Evolutionary conservation across 2,329 filamentous ascomycete species (phyloP), one percentile per base, ranked within the genome.

Genomic region (Conoideocrella luteorostrata): DNA sequence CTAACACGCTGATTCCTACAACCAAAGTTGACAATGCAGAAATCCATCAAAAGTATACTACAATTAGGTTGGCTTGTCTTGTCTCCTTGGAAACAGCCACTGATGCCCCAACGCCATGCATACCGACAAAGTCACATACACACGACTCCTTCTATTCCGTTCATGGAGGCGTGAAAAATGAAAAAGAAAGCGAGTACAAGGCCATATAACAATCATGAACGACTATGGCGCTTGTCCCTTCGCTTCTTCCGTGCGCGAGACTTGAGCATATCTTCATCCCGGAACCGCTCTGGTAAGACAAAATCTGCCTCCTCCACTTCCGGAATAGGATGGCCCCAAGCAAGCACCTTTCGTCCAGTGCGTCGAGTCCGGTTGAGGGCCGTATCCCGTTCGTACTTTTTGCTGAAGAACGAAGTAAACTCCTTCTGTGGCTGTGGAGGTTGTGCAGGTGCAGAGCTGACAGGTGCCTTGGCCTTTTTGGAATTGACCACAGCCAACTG

Each of bases 391-490:
- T 91, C 75, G 57, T 94, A 82, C 20, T 77, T 80, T 65, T 93
- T 89, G 15, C 75, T 64, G 60, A 89, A 97, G 67, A 96, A 96
- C 0, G 88, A 95, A n/a, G 72, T 84, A 58, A 96, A 89, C 29
- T 86, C 84, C 46, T 73, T 77, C 2, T 63, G 63, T 10, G 68
- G 66, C 22, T 64, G 57, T 15, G 65, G 64, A 28, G 67, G 58
- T 26, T 61, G 59, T 9, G 59, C 50, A 21, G 51, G 47, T 10
- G 52, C 52, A 46, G 56, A 47, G 32, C 54, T 55, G 35, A 55
- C 50, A 7, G 55, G 49, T 20, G 58, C 41, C 23, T 52, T 64
- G 49, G 53, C 59, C 55, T 50, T 58, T 49, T 55, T 64, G 21
- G 55, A 53, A 20, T 59, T 59, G 43, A 61, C 64, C 11, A 61